phyloP scores from a whole-genome alignment of 768 basidiomycete genomes.

The Tulasnella sp. region DNA sequence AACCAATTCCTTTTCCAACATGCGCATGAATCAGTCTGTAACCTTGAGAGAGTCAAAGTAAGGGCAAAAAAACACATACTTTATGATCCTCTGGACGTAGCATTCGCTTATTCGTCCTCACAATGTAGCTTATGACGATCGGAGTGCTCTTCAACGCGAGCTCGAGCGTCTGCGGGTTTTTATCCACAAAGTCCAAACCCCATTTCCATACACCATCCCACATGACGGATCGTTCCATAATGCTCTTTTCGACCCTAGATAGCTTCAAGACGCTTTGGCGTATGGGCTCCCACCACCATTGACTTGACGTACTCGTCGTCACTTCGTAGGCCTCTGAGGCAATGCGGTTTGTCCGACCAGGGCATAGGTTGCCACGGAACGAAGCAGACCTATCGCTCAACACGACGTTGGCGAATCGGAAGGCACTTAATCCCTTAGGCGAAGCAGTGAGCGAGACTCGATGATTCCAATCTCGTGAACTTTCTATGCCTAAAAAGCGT shows the following conservation, averaged over 20 bases:
- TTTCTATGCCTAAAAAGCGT: constrained; percentile 53
- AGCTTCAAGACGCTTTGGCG: neutral
- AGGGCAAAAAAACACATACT: neutral
- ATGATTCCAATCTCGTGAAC: constrained; percentile 50
- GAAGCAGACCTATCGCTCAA: constrained; percentile 69
- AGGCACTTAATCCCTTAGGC: constrained; percentile 29
- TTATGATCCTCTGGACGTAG: constrained; percentile 27
- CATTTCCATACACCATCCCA: neutral
- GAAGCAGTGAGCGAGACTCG: constrained; percentile 35
- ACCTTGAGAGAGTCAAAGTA: constrained; percentile 28
- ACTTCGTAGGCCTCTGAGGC: constrained; percentile 5
- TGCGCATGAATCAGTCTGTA: constrained; percentile 26
- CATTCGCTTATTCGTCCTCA: constrained; percentile 18
- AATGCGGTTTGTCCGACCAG: neutral
- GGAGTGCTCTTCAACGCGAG: constrained; percentile 13
- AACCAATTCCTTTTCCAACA: constrained; percentile 29
- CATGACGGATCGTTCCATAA: constrained; percentile 16
- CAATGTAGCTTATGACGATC: constrained; percentile 21
- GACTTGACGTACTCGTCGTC: neutral
- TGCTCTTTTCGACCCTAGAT: neutral
- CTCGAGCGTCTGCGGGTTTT: neutral
- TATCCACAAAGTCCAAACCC: neutral
- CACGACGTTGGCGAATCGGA: constrained; percentile 60
- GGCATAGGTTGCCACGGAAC: constrained; percentile 50
- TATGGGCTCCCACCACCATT: constrained; percentile 12